Evolutionary conservation across 208 protist species (phyloP).

Genomic region (Naegleria gruberi): DNA sequence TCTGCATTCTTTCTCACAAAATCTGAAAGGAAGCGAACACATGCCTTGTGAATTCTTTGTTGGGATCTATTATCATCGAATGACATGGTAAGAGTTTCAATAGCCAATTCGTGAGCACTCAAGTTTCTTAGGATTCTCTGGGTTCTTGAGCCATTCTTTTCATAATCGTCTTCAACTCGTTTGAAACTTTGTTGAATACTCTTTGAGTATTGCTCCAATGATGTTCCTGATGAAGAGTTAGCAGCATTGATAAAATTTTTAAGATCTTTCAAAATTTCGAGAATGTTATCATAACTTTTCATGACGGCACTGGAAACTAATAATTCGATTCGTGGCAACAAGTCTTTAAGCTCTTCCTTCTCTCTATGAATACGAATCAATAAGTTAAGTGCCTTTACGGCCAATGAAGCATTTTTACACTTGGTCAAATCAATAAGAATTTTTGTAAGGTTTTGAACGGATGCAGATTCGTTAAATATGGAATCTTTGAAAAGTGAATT

Average conservation of each 20-base stretch:
- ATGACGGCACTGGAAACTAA: background rate
- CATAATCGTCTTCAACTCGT: background rate
- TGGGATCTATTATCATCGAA: background rate
- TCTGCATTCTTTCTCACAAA: background rate
- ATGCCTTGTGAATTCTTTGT: background rate
- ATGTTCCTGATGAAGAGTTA: background rate
- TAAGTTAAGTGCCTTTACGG: background rate
- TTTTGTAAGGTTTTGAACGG: background rate
- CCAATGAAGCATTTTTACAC: background rate
- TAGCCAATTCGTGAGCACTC: background rate
- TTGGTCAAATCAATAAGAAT: background rate
- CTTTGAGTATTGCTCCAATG: background rate
- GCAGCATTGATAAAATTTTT: background rate
- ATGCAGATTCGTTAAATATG: background rate
- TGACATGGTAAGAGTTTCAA: background rate
- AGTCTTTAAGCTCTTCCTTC: background rate
- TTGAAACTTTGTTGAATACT: background rate
- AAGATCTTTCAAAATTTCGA: background rate
- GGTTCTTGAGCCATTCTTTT: background rate
- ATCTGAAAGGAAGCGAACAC: background rate
- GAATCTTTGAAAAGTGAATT: background rate
- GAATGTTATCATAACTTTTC: background rate
- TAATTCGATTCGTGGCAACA: background rate
- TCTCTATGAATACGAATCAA: background rate
- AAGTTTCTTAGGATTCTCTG: slow-evolving; percentile 6